These are phyloP conservation scores for Solanum dulcamara DNA, from an alignment of 257 asterid species.

Conservation along the genomic window DNA sequence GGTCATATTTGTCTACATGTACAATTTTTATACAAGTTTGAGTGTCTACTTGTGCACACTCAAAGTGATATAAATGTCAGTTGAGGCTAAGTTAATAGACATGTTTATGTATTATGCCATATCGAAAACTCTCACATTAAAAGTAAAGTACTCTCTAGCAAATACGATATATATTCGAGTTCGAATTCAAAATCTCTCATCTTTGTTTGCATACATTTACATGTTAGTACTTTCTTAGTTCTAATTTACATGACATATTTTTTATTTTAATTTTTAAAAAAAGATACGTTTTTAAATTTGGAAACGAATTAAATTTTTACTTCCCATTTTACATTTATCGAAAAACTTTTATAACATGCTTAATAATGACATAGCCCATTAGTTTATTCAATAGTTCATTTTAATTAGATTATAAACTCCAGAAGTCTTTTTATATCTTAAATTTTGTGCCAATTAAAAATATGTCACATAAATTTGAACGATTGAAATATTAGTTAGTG, in stretches of 20 bases:
- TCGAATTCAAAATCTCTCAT: neutral
- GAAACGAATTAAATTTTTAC: neutral
- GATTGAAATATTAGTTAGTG: no score
- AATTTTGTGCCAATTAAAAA: neutral
- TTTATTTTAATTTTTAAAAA: neutral
- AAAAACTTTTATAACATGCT: neutral
- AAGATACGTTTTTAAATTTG: neutral
- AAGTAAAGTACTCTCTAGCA: rapidly evolving
- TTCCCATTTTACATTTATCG: neutral
- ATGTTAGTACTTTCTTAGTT: neutral
- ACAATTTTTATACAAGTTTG: no score
- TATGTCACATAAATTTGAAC: neutral
- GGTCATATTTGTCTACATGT: no score
- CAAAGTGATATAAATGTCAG: no score
- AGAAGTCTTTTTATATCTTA: no score
- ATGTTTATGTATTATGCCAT: no score
- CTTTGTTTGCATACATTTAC: neutral
- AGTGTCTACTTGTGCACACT: no score
- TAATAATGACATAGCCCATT: neutral
- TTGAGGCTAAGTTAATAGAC: no score
- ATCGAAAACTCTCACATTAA: neutral
- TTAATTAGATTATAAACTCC: neutral
- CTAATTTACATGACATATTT: neutral
- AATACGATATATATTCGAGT: neutral
- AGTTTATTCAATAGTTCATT: neutral